Evolutionary conservation across 768 basidiomycete genomes (phyloP), one percentile per base, ranked within the genome.

Genomic region (Cystofilobasidium bisporidii): DNA sequence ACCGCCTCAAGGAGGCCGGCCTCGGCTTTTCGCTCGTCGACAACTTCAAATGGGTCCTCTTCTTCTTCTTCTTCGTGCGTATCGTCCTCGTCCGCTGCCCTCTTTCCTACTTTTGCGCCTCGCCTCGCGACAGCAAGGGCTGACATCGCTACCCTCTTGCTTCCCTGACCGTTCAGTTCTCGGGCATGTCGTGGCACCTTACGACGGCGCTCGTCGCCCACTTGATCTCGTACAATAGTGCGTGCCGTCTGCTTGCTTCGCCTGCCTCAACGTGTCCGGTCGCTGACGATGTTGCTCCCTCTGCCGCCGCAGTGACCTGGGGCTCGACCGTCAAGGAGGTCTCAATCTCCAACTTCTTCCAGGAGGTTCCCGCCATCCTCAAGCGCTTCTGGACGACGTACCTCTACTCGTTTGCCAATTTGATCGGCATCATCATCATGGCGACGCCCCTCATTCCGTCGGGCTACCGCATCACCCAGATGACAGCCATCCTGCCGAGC

Each of bases 1-100:
- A 77, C 64, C 75, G 76, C 50, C 71, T 76, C 22, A 76, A 75
- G 63, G 72, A 75, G 66, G 74, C 75, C 50, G 71, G 72, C 28
- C 69, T 77, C 43, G 76, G 76, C 50, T 73, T 72, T 36, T 59
- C 58, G 18, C 40, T 59, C 33, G 47, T 62, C 43, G 69, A 69
- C 67, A 75, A 75, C 71, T 75, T 76, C 72, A 76, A 76, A 71
- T 75, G 45, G 73, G 72, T 70, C 15, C 24, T 58, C 12, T 57
- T 66, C 48, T 66, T 65, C 62, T 53, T 64, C 48, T 64, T 63
- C 69, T 55, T 62, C 53, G n/a, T n/a, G n/a, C n/a, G n/a, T n/a
- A n/a, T n/a, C n/a, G n/a, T n/a, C n/a, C n/a, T n/a, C n/a, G n/a
- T n/a, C n/a, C n/a, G n/a, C n/a, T n/a, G n/a, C n/a, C n/a, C n/a